Conservation (phyloP, 805 yeast species). For the Yamadazyma takamatsuzukensis region DNA sequence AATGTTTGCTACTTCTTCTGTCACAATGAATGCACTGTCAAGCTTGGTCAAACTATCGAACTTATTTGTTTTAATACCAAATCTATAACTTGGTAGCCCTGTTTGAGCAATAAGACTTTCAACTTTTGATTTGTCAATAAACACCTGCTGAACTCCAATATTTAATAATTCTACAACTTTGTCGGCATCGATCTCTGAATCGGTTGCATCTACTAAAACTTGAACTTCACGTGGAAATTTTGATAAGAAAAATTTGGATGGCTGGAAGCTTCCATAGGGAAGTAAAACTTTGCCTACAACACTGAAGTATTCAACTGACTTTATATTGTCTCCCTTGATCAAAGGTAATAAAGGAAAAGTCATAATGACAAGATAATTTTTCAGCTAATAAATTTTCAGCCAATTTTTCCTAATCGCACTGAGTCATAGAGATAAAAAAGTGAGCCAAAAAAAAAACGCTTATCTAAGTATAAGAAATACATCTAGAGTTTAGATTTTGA, state of each 20-base stretch:
- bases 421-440: too few species aligned
- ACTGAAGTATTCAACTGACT: slow-evolving; percentile 19
- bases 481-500: too few species aligned
- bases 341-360: slow-evolving; percentile 39
- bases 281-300: slow-evolving; percentile 34
- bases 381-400: neutral
- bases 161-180: slow-evolving; percentile 51
- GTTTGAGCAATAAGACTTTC: slow-evolving; percentile 28
- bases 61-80: slow-evolving; percentile 25
- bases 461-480: too few species aligned
- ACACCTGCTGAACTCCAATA: slow-evolving; percentile 51
- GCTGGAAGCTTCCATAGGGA: slow-evolving; percentile 22
- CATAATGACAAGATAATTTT: slow-evolving; percentile 16
- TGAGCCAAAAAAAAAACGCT: too few species aligned
- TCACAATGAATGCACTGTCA: slow-evolving; percentile 18
- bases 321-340: slow-evolving; percentile 14
- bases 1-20: slow-evolving; percentile 13
- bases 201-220: slow-evolving; percentile 29
- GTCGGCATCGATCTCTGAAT: slow-evolving; percentile 35
- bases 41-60: slow-evolving; percentile 7
- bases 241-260: slow-evolving; percentile 28
- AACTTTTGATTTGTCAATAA: slow-evolving; percentile 30
- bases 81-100: slow-evolving; percentile 52
- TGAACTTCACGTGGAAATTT: slow-evolving; percentile 27
- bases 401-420: neutral